Evolutionary conservation across 805 yeast genomes (phyloP).

Genomic region (Ogataea angusta): DNA sequence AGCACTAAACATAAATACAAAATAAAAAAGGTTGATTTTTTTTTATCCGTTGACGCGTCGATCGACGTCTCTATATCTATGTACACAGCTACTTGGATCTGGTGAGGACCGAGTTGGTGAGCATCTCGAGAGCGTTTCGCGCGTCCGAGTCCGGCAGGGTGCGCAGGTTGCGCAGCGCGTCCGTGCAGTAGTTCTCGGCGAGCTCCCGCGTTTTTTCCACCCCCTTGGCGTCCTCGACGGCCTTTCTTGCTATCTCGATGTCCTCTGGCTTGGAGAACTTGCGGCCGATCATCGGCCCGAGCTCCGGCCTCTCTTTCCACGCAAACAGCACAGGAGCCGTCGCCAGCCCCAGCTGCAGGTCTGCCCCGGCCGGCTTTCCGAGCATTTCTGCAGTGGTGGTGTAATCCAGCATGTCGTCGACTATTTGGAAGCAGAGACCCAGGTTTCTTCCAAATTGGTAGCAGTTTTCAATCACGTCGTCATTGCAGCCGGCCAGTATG

Average conservation of each 20-base stretch:
- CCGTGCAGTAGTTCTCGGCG: constrained; percentile 75
- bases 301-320: constrained; percentile 82
- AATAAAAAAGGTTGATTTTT: background rate
- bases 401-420: constrained; percentile 94
- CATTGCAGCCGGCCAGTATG: constrained; percentile 80
- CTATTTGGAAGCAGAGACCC: constrained; percentile 93
- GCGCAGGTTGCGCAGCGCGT: constrained; percentile 70
- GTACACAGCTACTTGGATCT: constrained; percentile 55
- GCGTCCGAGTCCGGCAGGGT: constrained; percentile 85
- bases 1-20: background rate
- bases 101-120: constrained; percentile 79
- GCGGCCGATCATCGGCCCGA: constrained; percentile 80
- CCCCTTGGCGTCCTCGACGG: constrained; percentile 71
- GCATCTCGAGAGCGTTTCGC: constrained; percentile 77
- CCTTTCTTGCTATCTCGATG: constrained; percentile 72
- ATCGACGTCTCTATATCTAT: constrained; percentile 10
- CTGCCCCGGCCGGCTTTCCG: constrained; percentile 97
- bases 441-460: constrained; percentile 90
- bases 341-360: constrained; percentile 87
- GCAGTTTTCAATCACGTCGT: constrained; percentile 73
- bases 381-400: constrained; percentile 79
- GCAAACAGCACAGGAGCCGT: constrained; percentile 96
- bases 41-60: constrained; percentile 2
- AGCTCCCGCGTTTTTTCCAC: constrained; percentile 69
- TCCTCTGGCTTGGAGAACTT: constrained; percentile 82